phyloP scores from a whole-genome alignment of 2,329 filamentous ascomycete genomes.

The Aureobasidium musti region DNA sequence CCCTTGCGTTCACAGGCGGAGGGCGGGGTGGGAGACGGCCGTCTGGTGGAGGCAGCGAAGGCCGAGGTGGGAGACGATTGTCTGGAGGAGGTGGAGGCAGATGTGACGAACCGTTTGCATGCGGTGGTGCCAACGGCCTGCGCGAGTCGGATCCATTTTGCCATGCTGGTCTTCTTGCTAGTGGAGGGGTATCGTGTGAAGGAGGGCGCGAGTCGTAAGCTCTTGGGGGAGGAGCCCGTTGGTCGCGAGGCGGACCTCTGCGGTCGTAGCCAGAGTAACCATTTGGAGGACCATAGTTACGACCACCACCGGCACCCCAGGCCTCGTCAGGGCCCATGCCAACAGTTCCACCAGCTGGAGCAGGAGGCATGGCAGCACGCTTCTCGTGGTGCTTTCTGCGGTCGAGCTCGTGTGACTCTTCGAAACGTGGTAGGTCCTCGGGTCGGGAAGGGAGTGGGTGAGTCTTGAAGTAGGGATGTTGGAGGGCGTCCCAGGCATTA shows the following conservation, averaged over 20 bases:
- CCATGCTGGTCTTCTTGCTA: constrained; percentile 26
- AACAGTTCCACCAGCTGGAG: constrained; percentile 86
- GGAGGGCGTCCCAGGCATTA: constrained; percentile 89
- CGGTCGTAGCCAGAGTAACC: constrained; percentile 36
- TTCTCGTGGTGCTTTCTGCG: constrained; percentile 86
- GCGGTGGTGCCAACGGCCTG: constrained; percentile 32
- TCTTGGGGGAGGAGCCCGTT: constrained; percentile 43
- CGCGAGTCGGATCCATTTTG: constrained; percentile 34
- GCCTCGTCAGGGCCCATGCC: constrained; percentile 66
- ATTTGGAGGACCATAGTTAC: constrained; percentile 37
- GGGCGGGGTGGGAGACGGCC: constrained; percentile 34
- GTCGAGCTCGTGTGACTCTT: constrained; percentile 96
- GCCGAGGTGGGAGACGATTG: constrained; percentile 32
- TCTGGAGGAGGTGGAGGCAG: constrained; percentile 33
- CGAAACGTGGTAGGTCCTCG: constrained; percentile 84
- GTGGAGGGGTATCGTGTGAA: constrained; percentile 22
- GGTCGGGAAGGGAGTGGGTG: constrained; percentile 76
- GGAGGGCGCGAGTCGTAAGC: constrained; percentile 32
- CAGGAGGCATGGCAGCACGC: constrained; percentile 80
- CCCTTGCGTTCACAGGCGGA: constrained; percentile 35
- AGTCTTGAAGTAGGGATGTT: constrained; percentile 87
- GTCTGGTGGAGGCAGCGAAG: constrained; percentile 39
- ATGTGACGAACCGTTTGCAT: constrained; percentile 29
- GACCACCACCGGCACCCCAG: constrained; percentile 36
- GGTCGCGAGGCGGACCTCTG: constrained; percentile 36